Conservation (phyloP, 495 filamentous ascomycete genomes). For the Neurospora sp. region DNA sequence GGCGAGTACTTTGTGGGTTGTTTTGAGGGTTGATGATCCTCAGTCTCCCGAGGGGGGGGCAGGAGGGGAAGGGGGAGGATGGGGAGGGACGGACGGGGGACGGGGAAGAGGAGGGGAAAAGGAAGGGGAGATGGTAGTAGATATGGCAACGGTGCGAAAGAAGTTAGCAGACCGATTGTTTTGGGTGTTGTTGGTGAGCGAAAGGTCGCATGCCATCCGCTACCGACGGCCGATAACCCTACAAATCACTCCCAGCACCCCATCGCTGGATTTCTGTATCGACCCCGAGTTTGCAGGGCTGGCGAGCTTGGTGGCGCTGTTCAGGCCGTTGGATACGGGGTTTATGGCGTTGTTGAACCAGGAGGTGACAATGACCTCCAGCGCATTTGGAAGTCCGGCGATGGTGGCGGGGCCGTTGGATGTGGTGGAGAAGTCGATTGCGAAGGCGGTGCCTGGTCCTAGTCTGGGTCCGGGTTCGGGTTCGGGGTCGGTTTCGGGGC, state of each 20-base stretch:
- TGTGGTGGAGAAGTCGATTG: conserved; percentile 46
- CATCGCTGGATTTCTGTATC: conserved; percentile 12
- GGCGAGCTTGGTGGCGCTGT: conserved; percentile 51
- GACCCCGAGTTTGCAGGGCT: conserved; percentile 48
- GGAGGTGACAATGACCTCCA: not conserved
- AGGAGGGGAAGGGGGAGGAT: conserved; percentile 15
- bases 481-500: not conserved
- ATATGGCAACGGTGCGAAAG: not conserved
- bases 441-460: conserved; percentile 25
- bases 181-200: conserved; percentile 54
- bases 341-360: conserved; percentile 57
- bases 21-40: conserved; percentile 25
- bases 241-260: conserved; percentile 32
- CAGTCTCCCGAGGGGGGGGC: not conserved
- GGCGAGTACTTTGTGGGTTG: conserved; percentile 42
- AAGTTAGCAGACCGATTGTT: conserved; percentile 34
- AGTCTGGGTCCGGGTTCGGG: not conserved
- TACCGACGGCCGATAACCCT: conserved; percentile 55
- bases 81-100: too few relatives aligned
- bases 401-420: conserved; percentile 31
- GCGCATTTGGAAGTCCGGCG: conserved; percentile 5
- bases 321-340: conserved; percentile 51
- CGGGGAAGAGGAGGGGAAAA: conserved; percentile 25
- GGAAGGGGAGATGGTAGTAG: conserved; percentile 9
- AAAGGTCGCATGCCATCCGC: conserved; percentile 66